phyloP scores from a whole-genome alignment of 1,284 basidiomycete genomes.

The Pascua guehoae region DNA sequence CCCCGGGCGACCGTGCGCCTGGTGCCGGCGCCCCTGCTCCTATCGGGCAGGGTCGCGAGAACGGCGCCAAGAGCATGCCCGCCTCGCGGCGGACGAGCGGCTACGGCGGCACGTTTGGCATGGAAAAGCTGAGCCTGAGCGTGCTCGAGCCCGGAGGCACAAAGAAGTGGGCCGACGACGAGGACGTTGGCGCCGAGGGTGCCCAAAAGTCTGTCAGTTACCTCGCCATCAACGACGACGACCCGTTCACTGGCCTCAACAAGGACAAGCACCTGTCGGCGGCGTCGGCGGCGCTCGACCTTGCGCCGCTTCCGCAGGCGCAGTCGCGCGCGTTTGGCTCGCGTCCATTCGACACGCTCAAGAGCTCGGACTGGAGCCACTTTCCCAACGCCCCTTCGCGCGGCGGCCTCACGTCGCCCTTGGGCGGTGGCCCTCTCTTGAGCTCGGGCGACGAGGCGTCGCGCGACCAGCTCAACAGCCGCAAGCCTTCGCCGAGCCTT shows the following conservation, averaged over 20 bases:
- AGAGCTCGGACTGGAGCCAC: constrained; percentile 89
- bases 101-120: constrained; percentile 43
- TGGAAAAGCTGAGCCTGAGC: constrained; percentile 50
- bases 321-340: constrained; percentile 63
- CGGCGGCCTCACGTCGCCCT: constrained; percentile 48
- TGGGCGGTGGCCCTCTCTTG: constrained; percentile 52
- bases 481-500: constrained; percentile 40
- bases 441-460: constrained; percentile 54
- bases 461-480: constrained; percentile 16
- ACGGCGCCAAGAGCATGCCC: constrained; percentile 51
- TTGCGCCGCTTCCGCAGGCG: constrained; percentile 81
- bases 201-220: constrained; percentile 74
- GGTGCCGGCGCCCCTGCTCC: constrained; percentile 26
- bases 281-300: constrained; percentile 87
- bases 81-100: constrained; percentile 45
- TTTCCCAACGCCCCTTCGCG: constrained; percentile 61
- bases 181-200: constrained; percentile 45
- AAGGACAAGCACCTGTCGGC: constrained; percentile 64
- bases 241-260: constrained; percentile 64
- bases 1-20: constrained; percentile 11
- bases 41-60: constrained; percentile 35
- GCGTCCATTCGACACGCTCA: constrained; percentile 58
- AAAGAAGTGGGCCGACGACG: constrained; percentile 38
- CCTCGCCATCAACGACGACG: constrained; percentile 85
- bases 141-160: constrained; percentile 34